Evolutionary conservation across 768 basidiomycete genomes (phyloP).

Genomic region (Suillus luteus): DNA sequence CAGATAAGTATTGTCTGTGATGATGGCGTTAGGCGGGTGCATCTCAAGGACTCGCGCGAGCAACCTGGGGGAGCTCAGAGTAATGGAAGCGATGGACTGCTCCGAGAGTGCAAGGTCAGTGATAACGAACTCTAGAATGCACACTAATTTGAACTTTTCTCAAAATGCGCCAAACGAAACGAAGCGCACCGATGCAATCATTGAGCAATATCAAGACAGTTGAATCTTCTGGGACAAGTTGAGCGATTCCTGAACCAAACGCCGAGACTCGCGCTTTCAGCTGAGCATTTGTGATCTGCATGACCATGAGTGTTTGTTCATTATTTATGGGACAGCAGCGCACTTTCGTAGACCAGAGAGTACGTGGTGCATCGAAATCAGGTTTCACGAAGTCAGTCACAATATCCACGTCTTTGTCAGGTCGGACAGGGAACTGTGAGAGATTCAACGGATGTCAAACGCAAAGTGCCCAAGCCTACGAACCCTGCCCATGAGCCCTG

Average conservation of each 20-base stretch:
- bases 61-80: slow-evolving; percentile 57
- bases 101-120: slow-evolving; percentile 77
- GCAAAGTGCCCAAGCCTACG: slow-evolving; percentile 27
- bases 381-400: slow-evolving; percentile 67
- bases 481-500: slow-evolving; percentile 80
- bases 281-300: slow-evolving; percentile 71
- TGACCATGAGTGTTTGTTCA: neutral
- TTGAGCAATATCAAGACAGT: slow-evolving; percentile 77
- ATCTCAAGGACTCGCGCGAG: slow-evolving; percentile 65
- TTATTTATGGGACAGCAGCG: slow-evolving; percentile 12
- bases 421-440: slow-evolving; percentile 69
- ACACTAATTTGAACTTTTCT: slow-evolving; percentile 7
- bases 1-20: slow-evolving; percentile 68
- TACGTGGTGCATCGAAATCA: slow-evolving; percentile 66
- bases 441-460: neutral
- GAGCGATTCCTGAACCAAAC: slow-evolving; percentile 72
- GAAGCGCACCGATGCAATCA: slow-evolving; percentile 66
- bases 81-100: slow-evolving; percentile 68
- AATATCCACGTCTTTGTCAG: slow-evolving; percentile 69
- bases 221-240: slow-evolving; percentile 57
- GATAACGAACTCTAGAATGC: slow-evolving; percentile 67
- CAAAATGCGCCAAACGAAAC: neutral
- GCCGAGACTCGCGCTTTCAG: slow-evolving; percentile 71
- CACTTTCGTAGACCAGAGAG: slow-evolving; percentile 81
- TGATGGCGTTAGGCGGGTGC: slow-evolving; percentile 72